Base-by-base conservation (phyloP, 139 green algal species). In the Pleodorina starrii region DNA sequence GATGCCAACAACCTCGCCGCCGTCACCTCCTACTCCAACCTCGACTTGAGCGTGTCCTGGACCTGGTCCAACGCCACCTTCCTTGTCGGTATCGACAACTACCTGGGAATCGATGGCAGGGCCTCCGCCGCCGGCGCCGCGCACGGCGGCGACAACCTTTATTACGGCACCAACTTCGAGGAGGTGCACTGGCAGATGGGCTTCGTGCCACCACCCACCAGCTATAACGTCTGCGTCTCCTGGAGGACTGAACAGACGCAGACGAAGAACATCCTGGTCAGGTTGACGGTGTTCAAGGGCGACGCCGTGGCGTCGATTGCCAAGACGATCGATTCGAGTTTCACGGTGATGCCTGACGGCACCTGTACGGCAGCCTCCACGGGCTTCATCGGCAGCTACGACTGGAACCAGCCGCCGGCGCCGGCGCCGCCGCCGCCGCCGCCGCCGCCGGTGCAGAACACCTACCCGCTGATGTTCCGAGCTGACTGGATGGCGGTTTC, bases 71-170 rank as follows among this genome's bases (percentile, higher is more conserved):
- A 7, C 25, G 25, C 35, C 5, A 76, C 21, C 68, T 76, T 48
- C 36, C 32, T n/a, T 2, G 68, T 76, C 5, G 68, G 68, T 29
- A 76, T 76, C 35, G 32, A 48, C 38, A 76, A 46, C 32, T 76
- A 40, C 38, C 32, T 76, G 9, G 35, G 1, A 11, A 48, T 32
- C 36, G 68, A 76, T 7, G 14, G 14, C 38, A 12, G 14, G 12
- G 1, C 25, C 1, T 44, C 68, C 16, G 68, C 14, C 0, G 68
- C 32, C 1, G 68, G 68, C n/a, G 68, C 68, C 32, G 68, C 36
- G 9, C 68, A 76, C 10, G 68, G 68, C 35, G 68, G 68, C 68
- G 68, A 76, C 68, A 76, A 76, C 68, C 7, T 76, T 29, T 27
- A 48, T 3, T 76, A 76, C 25, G 68, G 36, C 14, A 76, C 68